A percentile compares a stretch with the other conserved stretches of the same genome.
phyloP scores from a whole-genome alignment of 2,329 filamentous ascomycete species.

The Pezicula neosporulosa region DNA sequence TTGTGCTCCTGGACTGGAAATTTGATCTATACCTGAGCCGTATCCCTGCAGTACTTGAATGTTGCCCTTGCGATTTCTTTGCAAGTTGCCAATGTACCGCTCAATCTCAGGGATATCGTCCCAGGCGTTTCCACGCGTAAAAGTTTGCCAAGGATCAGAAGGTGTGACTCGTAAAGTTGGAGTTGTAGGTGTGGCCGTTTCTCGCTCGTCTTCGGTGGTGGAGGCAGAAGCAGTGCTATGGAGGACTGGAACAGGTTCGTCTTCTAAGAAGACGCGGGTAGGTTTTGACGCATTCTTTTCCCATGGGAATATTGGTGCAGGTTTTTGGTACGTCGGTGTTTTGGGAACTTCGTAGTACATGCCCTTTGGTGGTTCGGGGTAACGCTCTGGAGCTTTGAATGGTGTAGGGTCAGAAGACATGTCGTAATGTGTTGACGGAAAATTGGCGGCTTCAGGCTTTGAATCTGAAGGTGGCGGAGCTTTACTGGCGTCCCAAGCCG shows the following conservation, averaged over 20 bases:
- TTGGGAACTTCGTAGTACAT: constrained; percentile 86
- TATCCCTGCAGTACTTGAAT: constrained; percentile 30
- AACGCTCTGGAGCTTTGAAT: constrained; percentile 73
- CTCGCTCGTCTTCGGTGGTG: constrained; percentile 34
- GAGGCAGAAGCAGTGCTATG: constrained; percentile 33
- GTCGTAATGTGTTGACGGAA: constrained; percentile 73
- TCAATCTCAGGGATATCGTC: constrained; percentile 87
- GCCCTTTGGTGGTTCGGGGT: constrained; percentile 79
- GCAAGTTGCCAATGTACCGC: constrained; percentile 76
- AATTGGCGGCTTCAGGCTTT: constrained; percentile 79
- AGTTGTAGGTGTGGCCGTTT: constrained; percentile 42
- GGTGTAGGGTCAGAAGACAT: constrained; percentile 76
- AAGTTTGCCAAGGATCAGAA: constrained; percentile 68
- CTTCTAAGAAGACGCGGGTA: constrained; percentile 63
- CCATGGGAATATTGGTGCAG: constrained; percentile 85
- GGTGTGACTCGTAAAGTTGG: constrained; percentile 43
- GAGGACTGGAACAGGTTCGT: constrained; percentile 31
- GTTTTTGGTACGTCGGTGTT: constrained; percentile 53
- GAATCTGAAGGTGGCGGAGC: constrained; percentile 60
- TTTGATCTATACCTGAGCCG: constrained; percentile 24
- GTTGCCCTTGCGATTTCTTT: constrained; percentile 53
- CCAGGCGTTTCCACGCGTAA: constrained; percentile 83
- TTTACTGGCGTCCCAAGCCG: constrained; percentile 40
- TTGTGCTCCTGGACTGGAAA: constrained; percentile 20
- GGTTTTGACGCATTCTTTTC: constrained; percentile 64